Base-by-base conservation (phyloP, 352 stramenopile species). In the Phytophthora pinifolia region DNA sequence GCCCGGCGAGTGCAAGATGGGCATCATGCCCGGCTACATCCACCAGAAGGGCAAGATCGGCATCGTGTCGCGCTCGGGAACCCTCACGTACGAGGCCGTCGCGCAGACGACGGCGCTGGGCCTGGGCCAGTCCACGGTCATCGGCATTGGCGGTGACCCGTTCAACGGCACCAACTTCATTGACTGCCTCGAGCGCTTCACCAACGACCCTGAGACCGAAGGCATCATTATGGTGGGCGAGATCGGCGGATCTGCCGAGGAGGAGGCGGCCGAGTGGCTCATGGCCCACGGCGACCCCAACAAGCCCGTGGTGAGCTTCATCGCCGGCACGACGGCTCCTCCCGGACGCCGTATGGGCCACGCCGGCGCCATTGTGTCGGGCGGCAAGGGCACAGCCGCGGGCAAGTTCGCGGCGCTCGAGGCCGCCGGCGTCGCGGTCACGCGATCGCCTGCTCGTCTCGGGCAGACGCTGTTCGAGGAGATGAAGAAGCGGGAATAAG, bases 151-250 rank as follows among this genome's bases (percentile, higher is more conserved):
- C 42, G 98, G 98, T 52, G 98, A 99, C 79, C 98, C 98, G 57
- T 99, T 99, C 83, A 99, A 99, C 77, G 98, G 98, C 59, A 99
- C 97, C 46, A 99, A 99, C 87, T 99, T 99, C 71, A 98, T 99
- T 57, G 97, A 99, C 83, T 99, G 96, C 71, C 86, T 99, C 27
- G 96, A 99, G 80, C 78, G 91, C 42, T 99, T 99, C 79, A 98
- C 95, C 31, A 98, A 99, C 68, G 97, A 99, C 86, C 97, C 97
- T 2, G 83, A 99, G 80, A 99, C 97, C 9, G 92, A 98, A 61
- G 94, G 96, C 43, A 99, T 99, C 79, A 98, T 99, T 61, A 99
- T 99, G 97, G 99, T 99, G 70, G 98, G 98, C 59, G 98, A 99
- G 81, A 99, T 99, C 76, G 98, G 98, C 55, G 98, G 98, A 50